phyloP scores from a whole-genome alignment of 768 basidiomycete species.

The Tricholoma furcatifolium region DNA sequence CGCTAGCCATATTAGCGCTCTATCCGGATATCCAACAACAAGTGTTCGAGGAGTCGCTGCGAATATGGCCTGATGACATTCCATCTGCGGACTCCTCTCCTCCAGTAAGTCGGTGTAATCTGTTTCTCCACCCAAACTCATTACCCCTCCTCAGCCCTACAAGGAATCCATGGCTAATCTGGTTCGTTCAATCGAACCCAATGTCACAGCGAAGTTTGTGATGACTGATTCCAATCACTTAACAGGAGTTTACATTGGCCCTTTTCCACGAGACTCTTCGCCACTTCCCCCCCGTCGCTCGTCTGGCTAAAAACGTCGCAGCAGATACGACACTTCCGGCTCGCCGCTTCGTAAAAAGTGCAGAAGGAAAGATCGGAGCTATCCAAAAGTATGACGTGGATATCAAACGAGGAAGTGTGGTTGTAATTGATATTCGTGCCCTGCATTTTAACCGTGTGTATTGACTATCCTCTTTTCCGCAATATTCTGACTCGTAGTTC shows the following conservation, averaged over 20 bases:
- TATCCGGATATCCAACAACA: constrained; percentile 48
- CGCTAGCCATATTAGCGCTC: constrained; percentile 43
- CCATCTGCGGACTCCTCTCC: constrained; percentile 21
- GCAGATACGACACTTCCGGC: constrained; percentile 34
- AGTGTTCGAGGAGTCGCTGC: constrained; percentile 38
- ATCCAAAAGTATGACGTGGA: constrained; percentile 31
- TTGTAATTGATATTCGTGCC: constrained; percentile 40
- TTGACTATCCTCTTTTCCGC: not conserved
- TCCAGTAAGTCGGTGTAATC: constrained; percentile 25
- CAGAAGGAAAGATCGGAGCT: constrained; percentile 23
- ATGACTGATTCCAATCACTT: not conserved
- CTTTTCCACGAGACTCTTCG: constrained; percentile 48
- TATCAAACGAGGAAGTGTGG: constrained; percentile 35
- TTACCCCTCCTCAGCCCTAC: constrained; percentile 29
- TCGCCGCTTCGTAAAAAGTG: constrained; percentile 27
- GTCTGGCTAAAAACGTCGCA: constrained; percentile 33
- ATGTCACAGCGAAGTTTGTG: not conserved
- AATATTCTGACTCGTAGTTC: not conserved
- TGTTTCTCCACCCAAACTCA: not conserved
- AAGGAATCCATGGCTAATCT: constrained; percentile 36
- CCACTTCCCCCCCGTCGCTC: constrained; percentile 35
- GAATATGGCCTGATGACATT: constrained; percentile 37
- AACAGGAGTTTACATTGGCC: constrained; percentile 41
- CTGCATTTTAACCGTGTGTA: constrained; percentile 46
- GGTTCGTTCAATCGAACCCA: constrained; percentile 20